phyloP scores from a whole-genome alignment of 2,329 filamentous ascomycete species.

The Penicillium digitatum region DNA sequence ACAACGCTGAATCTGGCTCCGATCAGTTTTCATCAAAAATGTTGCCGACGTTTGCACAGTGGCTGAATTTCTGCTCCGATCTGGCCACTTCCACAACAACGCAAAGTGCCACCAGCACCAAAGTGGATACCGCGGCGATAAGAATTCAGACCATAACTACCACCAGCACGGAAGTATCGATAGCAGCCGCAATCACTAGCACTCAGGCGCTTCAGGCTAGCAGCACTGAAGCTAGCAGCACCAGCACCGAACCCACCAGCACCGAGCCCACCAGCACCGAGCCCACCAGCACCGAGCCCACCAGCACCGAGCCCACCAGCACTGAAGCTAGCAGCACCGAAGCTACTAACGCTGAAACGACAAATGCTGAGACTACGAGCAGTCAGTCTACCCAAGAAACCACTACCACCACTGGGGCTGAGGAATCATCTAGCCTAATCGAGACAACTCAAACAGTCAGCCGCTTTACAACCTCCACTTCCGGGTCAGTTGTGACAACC shows the following conservation, averaged over 20 bases:
- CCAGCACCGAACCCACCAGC: background rate
- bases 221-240: background rate
- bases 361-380: background rate
- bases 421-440: background rate
- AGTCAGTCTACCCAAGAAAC: background rate
- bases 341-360: background rate
- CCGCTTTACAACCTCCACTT: background rate
- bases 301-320: background rate
- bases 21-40: slow-evolving; percentile 6
- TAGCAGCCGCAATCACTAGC: background rate
- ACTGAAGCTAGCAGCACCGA: background rate
- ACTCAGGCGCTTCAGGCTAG: background rate
- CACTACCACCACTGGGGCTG: background rate
- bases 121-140: background rate
- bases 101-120: background rate
- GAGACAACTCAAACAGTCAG: background rate
- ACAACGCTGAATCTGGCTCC: slow-evolving; percentile 1
- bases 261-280: background rate
- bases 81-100: background rate
- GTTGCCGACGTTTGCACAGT: slow-evolving; percentile 16
- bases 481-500: background rate
- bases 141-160: background rate
- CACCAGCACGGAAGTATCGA: background rate
- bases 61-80: slow-evolving; percentile 15
- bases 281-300: background rate